Evolutionary conservation across 768 basidiomycete genomes (phyloP), one percentile per base, ranked within the genome.

Genomic region (Phaffia tasmanica): DNA sequence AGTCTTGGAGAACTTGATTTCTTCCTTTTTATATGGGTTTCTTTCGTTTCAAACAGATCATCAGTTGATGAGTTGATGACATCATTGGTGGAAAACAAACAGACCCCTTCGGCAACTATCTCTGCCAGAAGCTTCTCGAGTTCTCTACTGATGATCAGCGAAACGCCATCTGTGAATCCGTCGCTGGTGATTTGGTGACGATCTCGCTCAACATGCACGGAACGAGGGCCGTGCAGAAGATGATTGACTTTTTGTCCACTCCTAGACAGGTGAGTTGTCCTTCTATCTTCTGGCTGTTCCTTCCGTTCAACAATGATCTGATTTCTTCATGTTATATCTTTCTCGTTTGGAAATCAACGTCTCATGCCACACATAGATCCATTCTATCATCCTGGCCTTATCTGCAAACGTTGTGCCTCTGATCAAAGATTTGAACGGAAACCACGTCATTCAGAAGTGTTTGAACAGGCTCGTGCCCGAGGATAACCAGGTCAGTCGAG

Each of bases 181-280:
- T 99, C 59, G 90, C 93, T 46, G 88, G 92, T 74, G 95, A 99
- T 72, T 83, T 99, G 59, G 95, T 99, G 73, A 91, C 87, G 75
- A 98, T 99, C 74, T 95, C 92, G 46, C 81, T 99, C 70, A 99
- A 99, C 79, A 99, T 99, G 95, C 95, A 99, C 77, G 95, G 95
- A 42, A 99, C 95, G 42, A 86, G 95, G 69, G 95, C 95, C 30
- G 95, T 98, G 67, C 95, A 99, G 80, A 98, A 98, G 81, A 98
- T 98, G 94, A 95, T 99, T 70, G 95, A 99, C 77, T 98, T 95
- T 81, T 79, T 99, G 74, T 94, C 93, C 25, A 91, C 89, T 63
- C 85, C 89, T 73, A 81, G 95, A 74, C 90, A 92, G 87, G 89
- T 81, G 80, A 83, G 86, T 83, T 70, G 21, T 30, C 19, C 23